These are phyloP conservation scores for Pythium dissotocum DNA, from an alignment of 352 stramenopile genomes.

Conservation along the genomic window DNA sequence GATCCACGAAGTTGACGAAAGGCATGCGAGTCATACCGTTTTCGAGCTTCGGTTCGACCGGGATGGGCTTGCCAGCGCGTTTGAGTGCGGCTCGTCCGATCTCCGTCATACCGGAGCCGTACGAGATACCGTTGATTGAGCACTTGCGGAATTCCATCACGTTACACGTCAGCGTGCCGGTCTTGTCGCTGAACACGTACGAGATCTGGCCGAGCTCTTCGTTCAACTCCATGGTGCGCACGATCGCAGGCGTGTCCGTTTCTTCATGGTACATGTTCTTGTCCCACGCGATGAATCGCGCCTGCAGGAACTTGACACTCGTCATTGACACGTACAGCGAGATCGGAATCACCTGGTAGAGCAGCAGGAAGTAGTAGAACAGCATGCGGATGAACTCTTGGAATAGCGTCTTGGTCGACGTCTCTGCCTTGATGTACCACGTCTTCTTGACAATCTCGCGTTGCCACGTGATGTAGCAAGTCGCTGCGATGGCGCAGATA, in stretches of 20 bases:
- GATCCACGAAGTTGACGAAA: conserved; percentile 82
- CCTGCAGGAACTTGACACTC: conserved; percentile 88
- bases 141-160: conserved; percentile 98
- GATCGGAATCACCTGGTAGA: conserved; percentile 93
- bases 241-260: conserved; percentile 87
- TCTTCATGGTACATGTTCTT: conserved; percentile 90
- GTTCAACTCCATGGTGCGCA: conserved; percentile 88
- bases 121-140: conserved; percentile 92
- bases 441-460: conserved; percentile 69
- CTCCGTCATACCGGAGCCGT: conserved; percentile 80
- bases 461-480: conserved; percentile 78
- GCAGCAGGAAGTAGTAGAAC: conserved; percentile 92
- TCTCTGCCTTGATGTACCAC: conserved; percentile 69
- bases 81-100: conserved; percentile 68
- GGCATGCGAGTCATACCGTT: conserved; percentile 53
- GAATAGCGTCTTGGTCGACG: conserved; percentile 42
- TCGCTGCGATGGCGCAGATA: conserved; percentile 62
- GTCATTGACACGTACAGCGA: conserved; percentile 94
- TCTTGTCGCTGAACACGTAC: conserved; percentile 92
- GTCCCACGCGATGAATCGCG: conserved; percentile 87
- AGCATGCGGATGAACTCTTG: conserved; percentile 85
- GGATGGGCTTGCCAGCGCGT: conserved; percentile 62
- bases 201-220: conserved; percentile 85
- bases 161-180: conserved; percentile 95
- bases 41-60: conserved; percentile 60